Evolutionary conservation across 345 rosid genomes (phyloP), one percentile per base, ranked within the genome.

Genomic region (Citrus reticulata): DNA sequence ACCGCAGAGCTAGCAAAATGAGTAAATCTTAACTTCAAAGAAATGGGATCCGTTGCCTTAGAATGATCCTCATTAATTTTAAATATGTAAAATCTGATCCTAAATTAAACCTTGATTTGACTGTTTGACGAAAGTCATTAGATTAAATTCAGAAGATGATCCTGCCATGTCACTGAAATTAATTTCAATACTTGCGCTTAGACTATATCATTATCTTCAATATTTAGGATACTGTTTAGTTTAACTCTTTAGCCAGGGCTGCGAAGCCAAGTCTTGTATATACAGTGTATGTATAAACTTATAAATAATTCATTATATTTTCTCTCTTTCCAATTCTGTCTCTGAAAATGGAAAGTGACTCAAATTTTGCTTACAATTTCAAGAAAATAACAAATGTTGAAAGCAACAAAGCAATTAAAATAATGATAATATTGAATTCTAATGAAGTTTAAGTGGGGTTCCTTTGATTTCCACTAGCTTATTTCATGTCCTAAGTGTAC

Each of bases 401-500:
- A 59, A 17, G 55, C 58, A 16, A 58, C 29, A 9, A 10, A 9
- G 49, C 49, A 66, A 57, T n/a, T 68, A 60, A 59, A 76, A 57
- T 42, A 73, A 39, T 20, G 78, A 75, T 76, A 61, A 46, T 69
- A 61, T 72, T 8, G 39, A 49, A 30, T 40, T 57, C 27, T 65
- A 70, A 74, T 51, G 68, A 62, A 73, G 39, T 69, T 76, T 80
- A 84, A 92, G 93, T 92, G 95, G 92, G 81, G 57, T 83, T 85
- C 80, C 75, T 70, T 76, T 91, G 97, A 92, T 86, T 74, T 91
- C 98, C 97, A 92, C 97, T 91, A 42, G 55, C 69, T 66, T 67
- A 74, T 79, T 81, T 73, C 75, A 63, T 64, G 79, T 80, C 82
- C 77, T 57, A 81, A 54, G 37, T 71, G 59, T 78, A 32, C 80